Percentiles rank a stretch among this genome's conserved stretches.
These are phyloP conservation scores for Talaromyces amestolkiae DNA, from an alignment of 2,329 filamentous ascomycete species.

Conservation along the genomic window DNA sequence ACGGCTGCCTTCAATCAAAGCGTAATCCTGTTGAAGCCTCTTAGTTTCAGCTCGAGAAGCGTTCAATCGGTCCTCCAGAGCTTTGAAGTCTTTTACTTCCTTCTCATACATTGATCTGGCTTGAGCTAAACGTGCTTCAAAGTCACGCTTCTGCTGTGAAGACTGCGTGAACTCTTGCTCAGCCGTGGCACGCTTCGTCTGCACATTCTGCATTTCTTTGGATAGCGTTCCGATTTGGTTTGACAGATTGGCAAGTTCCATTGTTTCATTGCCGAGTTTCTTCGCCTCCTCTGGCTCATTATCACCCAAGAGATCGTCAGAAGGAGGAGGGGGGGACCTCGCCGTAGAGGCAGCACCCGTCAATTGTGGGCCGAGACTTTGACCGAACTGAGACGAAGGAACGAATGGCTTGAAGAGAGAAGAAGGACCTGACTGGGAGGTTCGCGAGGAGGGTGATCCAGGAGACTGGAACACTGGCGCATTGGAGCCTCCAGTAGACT, in stretches of 20 bases:
- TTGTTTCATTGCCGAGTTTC: slow-evolving; percentile 82
- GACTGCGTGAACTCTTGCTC: slow-evolving; percentile 81
- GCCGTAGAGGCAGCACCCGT: slow-evolving; percentile 61
- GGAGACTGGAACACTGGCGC: slow-evolving; percentile 53
- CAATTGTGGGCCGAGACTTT: slow-evolving; percentile 70
- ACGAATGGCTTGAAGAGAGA: slow-evolving; percentile 81
- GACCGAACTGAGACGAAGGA: slow-evolving; percentile 88
- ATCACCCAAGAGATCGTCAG: slow-evolving; percentile 88
- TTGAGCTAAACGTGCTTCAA: slow-evolving; percentile 83
- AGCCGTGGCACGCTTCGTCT: slow-evolving; percentile 72
- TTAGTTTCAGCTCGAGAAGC: slow-evolving; percentile 74
- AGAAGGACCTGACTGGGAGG: slow-evolving; percentile 35
- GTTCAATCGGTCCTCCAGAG: slow-evolving; percentile 77
- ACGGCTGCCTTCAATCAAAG: slow-evolving; percentile 75
- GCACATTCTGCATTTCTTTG: slow-evolving; percentile 91
- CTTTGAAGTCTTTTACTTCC: slow-evolving; percentile 81
- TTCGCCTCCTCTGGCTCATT: slow-evolving; percentile 84
- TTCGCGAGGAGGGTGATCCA: slow-evolving; percentile 44
- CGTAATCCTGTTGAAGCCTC: slow-evolving; percentile 79
- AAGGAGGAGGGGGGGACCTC: slow-evolving; percentile 50
- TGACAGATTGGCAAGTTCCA: slow-evolving; percentile 90
- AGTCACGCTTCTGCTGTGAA: slow-evolving; percentile 84
- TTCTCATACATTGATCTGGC: slow-evolving; percentile 88
- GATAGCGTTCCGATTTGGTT: slow-evolving; percentile 90
- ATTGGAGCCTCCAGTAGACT: slow-evolving; percentile 72